A percentile compares a stretch with the other conserved stretches of the same genome.
Conservation (phyloP, 192 early-diverging fungal genomes). For the Linnemannia hyalina region DNA sequence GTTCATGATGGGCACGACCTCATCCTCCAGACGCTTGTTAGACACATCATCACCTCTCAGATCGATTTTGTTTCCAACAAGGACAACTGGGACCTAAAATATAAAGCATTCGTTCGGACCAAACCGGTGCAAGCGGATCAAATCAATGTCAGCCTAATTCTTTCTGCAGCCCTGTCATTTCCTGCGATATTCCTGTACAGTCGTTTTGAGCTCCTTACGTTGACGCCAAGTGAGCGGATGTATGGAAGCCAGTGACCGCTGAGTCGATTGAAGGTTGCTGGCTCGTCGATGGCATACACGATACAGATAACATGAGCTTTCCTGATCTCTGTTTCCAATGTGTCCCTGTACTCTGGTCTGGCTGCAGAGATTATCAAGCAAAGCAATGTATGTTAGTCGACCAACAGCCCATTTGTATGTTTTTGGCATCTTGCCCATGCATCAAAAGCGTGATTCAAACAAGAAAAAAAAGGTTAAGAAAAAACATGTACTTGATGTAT, state of each 20-base stretch:
- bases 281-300: conserved; percentile 93
- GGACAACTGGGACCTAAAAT: conserved; percentile 88
- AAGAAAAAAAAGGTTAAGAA: neutral
- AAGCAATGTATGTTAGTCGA: neutral
- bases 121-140: neutral
- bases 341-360: conserved; percentile 88
- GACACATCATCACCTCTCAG: conserved; percentile 85
- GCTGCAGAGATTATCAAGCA: conserved; percentile 59
- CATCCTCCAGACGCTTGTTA: conserved; percentile 90
- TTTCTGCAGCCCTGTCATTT: neutral
- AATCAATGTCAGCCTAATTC: neutral
- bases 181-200: neutral
- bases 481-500: conserved; percentile 84
- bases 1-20: conserved; percentile 98
- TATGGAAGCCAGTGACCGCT: conserved; percentile 94
- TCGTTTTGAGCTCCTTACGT: conserved; percentile 65
- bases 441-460: neutral
- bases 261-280: conserved; percentile 87
- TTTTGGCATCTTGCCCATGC: neutral
- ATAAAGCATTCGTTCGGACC: too few relatives aligned
- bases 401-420: neutral
- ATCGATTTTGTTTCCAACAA: conserved; percentile 96
- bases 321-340: conserved; percentile 92
- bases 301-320: conserved; percentile 99
- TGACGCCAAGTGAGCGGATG: conserved; percentile 91